Conservation (phyloP, 768 basidiomycete genomes). For the Suillus luteus region DNA sequence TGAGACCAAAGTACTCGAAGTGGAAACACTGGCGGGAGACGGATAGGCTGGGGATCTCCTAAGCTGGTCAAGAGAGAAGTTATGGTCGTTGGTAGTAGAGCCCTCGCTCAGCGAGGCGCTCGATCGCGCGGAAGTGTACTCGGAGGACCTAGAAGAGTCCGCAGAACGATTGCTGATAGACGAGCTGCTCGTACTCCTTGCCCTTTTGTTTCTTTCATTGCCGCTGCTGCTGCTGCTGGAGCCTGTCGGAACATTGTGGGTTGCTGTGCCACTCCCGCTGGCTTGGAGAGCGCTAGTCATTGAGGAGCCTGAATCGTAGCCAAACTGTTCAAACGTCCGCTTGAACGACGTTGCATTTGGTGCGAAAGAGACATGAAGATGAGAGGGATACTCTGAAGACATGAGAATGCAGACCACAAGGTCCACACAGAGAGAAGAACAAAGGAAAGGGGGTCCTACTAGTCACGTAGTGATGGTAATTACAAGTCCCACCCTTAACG, state of each 20-base stretch:
- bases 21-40: slow-evolving; percentile 22
- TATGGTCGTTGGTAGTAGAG: slow-evolving; percentile 19
- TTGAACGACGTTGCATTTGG: slow-evolving; percentile 56
- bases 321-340: slow-evolving; percentile 54
- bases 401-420: slow-evolving; percentile 7
- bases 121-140: slow-evolving; percentile 36
- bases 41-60: slow-evolving; percentile 19
- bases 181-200: slow-evolving; percentile 54
- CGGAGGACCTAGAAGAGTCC: slow-evolving; percentile 39
- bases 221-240: slow-evolving; percentile 34
- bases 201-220: slow-evolving; percentile 58
- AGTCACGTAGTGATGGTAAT: slow-evolving; percentile 4
- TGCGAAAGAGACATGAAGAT: slow-evolving; percentile 55
- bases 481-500: slow-evolving; percentile 7
- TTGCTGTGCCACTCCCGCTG: slow-evolving; percentile 31
- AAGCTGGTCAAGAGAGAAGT: slow-evolving; percentile 12
- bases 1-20: slow-evolving; percentile 21
- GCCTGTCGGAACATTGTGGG: slow-evolving; percentile 16
- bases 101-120: slow-evolving; percentile 35
- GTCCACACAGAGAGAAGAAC: slow-evolving; percentile 5
- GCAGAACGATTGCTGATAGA: slow-evolving; percentile 38
- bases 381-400: slow-evolving; percentile 40
- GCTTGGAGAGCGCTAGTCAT: slow-evolving; percentile 27
- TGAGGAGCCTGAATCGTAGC: slow-evolving; percentile 32
- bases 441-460: slow-evolving; percentile 11